phyloP scores from a whole-genome alignment of 2,329 filamentous ascomycete genomes.

The Pleochaeta shiraiana region DNA sequence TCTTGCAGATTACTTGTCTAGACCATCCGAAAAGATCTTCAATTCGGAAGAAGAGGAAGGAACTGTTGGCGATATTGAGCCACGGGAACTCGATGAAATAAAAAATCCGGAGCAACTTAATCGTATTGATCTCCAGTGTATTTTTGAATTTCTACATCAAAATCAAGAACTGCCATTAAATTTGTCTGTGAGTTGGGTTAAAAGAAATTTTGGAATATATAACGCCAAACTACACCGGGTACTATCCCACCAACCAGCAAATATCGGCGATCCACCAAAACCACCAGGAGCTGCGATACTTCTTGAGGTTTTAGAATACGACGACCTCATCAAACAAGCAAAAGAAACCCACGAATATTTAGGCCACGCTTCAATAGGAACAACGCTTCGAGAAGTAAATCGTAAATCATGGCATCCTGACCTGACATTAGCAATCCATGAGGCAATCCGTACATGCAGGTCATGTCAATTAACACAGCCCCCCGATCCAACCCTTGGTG shows the following conservation, averaged over 20 bases:
- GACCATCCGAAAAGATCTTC: background rate
- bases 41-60: too few species aligned
- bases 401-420: background rate
- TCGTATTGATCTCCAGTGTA: background rate
- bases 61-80: too few species aligned
- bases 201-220: background rate
- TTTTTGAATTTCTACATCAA: background rate
- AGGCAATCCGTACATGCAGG: background rate
- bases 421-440: background rate
- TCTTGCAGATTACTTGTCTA: background rate
- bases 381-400: background rate
- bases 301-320: background rate
- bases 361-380: background rate
- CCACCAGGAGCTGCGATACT: background rate
- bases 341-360: background rate
- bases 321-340: background rate
- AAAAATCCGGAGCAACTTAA: background rate
- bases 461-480: slow-evolving; percentile 2
- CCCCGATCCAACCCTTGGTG: background rate
- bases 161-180: background rate
- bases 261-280: background rate
- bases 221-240: background rate
- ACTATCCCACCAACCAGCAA: background rate
- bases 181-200: background rate
- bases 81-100: background rate